A percentile compares a stretch with the other conserved stretches of the same genome.
Evolutionary conservation across 192 early-diverging fungal genomes (phyloP).

Genomic region (Linderina pennispora): DNA sequence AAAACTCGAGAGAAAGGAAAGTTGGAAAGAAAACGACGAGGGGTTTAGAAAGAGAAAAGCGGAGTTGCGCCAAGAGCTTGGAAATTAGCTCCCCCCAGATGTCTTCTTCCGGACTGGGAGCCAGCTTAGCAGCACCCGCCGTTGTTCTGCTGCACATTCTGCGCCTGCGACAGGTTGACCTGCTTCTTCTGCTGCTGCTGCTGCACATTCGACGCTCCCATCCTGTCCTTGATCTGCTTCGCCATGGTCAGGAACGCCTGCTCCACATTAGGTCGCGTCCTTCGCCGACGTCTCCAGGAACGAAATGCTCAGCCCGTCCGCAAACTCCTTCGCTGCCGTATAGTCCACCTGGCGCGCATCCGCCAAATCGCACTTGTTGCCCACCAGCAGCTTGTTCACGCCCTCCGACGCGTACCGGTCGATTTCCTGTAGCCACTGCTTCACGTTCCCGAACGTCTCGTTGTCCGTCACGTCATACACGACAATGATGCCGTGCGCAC

Average conservation of each 20-base stretch:
- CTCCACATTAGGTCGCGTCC: slow-evolving; percentile 96
- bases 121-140: slow-evolving; percentile 34
- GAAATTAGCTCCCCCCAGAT: too few relatives aligned
- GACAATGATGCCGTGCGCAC: slow-evolving; percentile 97
- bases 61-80: neutral
- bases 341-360: slow-evolving; percentile 88
- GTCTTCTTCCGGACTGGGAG: too few relatives aligned
- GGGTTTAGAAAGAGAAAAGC: neutral
- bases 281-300: slow-evolving; percentile 98
- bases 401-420: slow-evolving; percentile 96
- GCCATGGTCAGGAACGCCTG: slow-evolving; percentile 99
- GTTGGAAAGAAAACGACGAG: neutral
- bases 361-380: slow-evolving; percentile 96
- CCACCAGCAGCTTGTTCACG: slow-evolving; percentile 96
- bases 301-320: slow-evolving; percentile 79
- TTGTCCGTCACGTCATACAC: slow-evolving; percentile 98
- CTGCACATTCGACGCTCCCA: slow-evolving; percentile 41
- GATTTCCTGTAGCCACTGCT: slow-evolving; percentile 99
- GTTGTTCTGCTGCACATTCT: slow-evolving; percentile 35
- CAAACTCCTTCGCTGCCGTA: slow-evolving; percentile 77
- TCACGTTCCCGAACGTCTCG: slow-evolving; percentile 93
- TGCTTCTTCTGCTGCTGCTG: slow-evolving; percentile 41
- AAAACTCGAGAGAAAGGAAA: slow-evolving; percentile 2
- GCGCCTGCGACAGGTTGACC: slow-evolving; percentile 38
- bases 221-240: slow-evolving; percentile 97